These are phyloP conservation scores for Borovskyia barvae DNA, from an alignment of 208 protist genomes.

Conservation along the genomic window DNA sequence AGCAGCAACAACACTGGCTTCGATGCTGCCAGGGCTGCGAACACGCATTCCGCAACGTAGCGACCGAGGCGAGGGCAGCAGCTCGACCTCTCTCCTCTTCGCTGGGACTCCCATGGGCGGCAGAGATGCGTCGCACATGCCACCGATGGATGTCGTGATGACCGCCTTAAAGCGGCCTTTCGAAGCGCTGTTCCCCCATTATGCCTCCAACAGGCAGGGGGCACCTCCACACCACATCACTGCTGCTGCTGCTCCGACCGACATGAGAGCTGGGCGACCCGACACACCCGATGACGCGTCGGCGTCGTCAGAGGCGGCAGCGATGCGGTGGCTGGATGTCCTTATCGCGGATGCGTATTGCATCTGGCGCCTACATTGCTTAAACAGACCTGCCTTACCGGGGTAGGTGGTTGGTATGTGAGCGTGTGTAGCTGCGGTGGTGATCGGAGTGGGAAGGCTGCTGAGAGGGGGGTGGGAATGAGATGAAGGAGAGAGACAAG, in stretches of 20 bases:
- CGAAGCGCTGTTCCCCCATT: slow-evolving; percentile 19
- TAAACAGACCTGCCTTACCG: not conserved
- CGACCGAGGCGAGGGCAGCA: not conserved
- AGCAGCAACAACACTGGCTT: not conserved
- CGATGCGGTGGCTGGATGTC: slow-evolving; percentile 52
- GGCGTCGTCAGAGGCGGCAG: slow-evolving; percentile 3
- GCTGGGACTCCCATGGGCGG: not conserved
- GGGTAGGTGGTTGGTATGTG: not conserved
- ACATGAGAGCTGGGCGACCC: too few species aligned
- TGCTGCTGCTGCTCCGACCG: too few species aligned
- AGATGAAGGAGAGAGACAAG: too few species aligned
- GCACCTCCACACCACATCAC: not conserved
- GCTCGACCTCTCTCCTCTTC: not conserved
- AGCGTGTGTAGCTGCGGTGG: not conserved
- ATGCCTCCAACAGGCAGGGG: not conserved
- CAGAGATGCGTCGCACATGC: too few species aligned
- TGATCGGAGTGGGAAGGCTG: too few species aligned
- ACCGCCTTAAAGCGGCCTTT: slow-evolving; percentile 18
- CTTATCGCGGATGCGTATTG: slow-evolving; percentile 60
- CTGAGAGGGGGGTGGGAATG: too few species aligned
- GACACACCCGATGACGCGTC: not conserved
- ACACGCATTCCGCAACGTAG: too few species aligned
- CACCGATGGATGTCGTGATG: slow-evolving; percentile 26
- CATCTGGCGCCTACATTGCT: slow-evolving; percentile 39
- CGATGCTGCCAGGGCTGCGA: not conserved